A percentile compares a stretch with the other conserved stretches of the same genome.
Evolutionary conservation across 768 basidiomycete species (phyloP).

Genomic region (Boletus tylopilopsis): DNA sequence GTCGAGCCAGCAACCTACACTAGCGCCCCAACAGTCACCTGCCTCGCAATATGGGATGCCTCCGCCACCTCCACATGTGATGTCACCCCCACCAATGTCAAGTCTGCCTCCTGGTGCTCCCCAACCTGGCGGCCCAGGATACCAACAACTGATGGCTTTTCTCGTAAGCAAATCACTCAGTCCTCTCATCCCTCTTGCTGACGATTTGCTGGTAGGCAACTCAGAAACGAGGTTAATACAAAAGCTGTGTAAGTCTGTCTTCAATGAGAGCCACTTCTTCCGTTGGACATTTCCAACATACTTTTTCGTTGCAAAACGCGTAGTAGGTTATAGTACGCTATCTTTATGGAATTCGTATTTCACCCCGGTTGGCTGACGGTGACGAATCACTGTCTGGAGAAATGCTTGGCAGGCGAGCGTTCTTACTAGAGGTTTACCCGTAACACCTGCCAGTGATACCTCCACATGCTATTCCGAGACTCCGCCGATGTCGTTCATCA

Average conservation of each 20-base stretch:
- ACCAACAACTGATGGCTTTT: constrained; percentile 69
- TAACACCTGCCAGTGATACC: no score
- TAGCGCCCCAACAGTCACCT: constrained; percentile 30
- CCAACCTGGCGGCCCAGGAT: constrained; percentile 42
- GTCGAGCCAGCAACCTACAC: constrained; percentile 34
- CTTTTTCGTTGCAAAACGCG: constrained; percentile 2
- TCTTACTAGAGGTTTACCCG: no score
- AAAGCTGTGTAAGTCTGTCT: background rate
- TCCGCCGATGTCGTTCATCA: no score
- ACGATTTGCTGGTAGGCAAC: constrained; percentile 16
- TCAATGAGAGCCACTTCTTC: background rate
- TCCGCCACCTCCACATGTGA: constrained; percentile 40
- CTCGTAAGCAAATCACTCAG: constrained; percentile 46
- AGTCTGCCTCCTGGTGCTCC: constrained; percentile 38
- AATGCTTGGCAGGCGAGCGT: no score
- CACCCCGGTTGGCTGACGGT: background rate
- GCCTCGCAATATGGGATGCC: constrained; percentile 36
- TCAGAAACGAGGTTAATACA: constrained; percentile 25
- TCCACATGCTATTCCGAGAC: no score
- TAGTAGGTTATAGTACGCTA: constrained; percentile 19
- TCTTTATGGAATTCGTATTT: constrained; percentile 27
- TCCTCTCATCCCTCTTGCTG: background rate
- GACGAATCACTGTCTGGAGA: background rate
- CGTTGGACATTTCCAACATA: background rate
- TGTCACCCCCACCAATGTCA: constrained; percentile 43